phyloP scores from a whole-genome alignment of 164 flowering plant genomes.

The Aristolochia contorta region DNA sequence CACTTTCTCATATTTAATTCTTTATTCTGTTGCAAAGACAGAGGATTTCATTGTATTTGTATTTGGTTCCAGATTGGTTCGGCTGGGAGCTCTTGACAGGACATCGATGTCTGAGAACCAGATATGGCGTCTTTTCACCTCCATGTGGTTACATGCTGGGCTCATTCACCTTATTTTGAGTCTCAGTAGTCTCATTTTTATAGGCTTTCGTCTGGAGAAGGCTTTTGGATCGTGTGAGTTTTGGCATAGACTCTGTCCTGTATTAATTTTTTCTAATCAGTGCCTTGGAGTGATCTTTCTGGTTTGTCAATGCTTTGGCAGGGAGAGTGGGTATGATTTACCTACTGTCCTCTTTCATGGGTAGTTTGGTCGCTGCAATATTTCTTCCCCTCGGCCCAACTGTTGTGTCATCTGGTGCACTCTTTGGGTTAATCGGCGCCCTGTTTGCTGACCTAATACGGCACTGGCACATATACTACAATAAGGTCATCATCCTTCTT shows the following conservation, averaged over 20 bases:
- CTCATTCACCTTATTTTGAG: slow-evolving; percentile 52
- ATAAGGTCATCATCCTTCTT: slow-evolving; percentile 38
- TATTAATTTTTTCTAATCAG: not conserved
- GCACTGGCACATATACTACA: slow-evolving; percentile 51
- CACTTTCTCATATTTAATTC: not conserved
- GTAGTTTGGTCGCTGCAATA: slow-evolving; percentile 50
- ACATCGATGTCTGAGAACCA: slow-evolving; percentile 29
- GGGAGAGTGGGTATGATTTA: slow-evolving; percentile 62
- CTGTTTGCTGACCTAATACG: slow-evolving; percentile 48
- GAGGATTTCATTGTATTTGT: no score
- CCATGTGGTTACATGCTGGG: slow-evolving; percentile 65
- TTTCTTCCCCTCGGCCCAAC: slow-evolving; percentile 49
- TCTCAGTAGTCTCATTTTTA: slow-evolving; percentile 39
- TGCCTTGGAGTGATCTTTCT: not conserved
- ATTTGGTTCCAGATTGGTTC: slow-evolving; percentile 35
- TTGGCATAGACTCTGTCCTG: not conserved
- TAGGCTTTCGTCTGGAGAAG: slow-evolving; percentile 65
- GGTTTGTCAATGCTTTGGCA: slow-evolving; percentile 21
- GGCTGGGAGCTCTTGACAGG: slow-evolving; percentile 60
- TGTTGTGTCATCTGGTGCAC: slow-evolving; percentile 61
- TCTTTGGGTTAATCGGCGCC: slow-evolving; percentile 79
- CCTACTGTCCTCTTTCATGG: slow-evolving; percentile 51
- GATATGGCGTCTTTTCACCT: slow-evolving; percentile 63
- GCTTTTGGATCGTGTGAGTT: slow-evolving; percentile 63
- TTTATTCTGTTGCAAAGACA: not conserved